Evolutionary conservation across 257 asterid genomes (phyloP).

Genomic region (Nicotiana noctiflora): DNA sequence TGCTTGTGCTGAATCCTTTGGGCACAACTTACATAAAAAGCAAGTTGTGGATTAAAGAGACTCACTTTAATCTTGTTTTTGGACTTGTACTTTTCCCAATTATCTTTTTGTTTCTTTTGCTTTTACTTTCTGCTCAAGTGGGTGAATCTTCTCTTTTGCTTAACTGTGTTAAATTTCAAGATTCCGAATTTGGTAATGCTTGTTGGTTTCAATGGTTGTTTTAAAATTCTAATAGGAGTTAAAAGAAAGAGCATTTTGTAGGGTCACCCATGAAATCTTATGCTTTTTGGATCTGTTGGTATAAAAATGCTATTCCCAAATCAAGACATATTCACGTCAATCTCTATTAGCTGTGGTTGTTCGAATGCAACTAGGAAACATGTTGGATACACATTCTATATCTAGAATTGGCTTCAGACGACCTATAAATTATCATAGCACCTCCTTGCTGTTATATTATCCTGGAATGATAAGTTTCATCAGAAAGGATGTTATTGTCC

Average conservation of each 20-base stretch:
- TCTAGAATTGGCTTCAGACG: not conserved
- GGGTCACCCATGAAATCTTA: not conserved
- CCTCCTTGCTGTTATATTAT: not conserved
- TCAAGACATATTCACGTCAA: not conserved
- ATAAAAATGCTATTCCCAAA: not conserved
- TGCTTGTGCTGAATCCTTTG: too few relatives aligned
- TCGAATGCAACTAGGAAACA: not conserved
- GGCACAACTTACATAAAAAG: too few relatives aligned
- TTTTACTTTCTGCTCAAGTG: too few relatives aligned
- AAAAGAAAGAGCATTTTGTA: not conserved
- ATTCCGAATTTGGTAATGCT: not conserved
- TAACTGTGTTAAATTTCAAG: not conserved
- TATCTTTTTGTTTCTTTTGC: too few relatives aligned
- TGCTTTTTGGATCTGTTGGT: not conserved
- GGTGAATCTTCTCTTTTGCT: not conserved
- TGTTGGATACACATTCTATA: not conserved
- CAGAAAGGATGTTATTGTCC: not conserved
- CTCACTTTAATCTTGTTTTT: too few relatives aligned
- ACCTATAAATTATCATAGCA: not conserved
- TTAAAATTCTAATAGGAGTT: not conserved
- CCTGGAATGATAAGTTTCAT: not conserved
- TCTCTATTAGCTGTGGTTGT: not conserved
- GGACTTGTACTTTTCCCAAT: too few relatives aligned
- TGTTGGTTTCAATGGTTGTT: not conserved
- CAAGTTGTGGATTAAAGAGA: too few relatives aligned